phyloP scores from a whole-genome alignment of 768 basidiomycete species.

The Hemileccinum impolitum region DNA sequence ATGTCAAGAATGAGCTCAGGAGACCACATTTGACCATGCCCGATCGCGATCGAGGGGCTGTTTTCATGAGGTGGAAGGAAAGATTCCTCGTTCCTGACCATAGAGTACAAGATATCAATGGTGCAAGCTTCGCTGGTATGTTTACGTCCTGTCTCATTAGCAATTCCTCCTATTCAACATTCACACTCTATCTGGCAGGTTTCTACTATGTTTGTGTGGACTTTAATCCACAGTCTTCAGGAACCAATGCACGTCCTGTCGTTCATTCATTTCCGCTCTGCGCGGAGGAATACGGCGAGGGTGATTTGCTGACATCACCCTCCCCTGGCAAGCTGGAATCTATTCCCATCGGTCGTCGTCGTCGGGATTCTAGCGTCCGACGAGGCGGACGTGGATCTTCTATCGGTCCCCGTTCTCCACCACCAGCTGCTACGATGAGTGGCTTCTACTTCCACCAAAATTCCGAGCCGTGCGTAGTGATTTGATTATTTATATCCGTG shows the following conservation, averaged over 20 bases:
- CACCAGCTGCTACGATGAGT: constrained; percentile 70
- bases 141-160: constrained; percentile 10
- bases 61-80: constrained; percentile 98
- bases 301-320: constrained; percentile 29
- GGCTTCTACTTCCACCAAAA: constrained; percentile 94
- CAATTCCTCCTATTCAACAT: constrained; percentile 5
- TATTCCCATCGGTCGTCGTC: constrained; percentile 34
- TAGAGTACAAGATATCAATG: constrained; percentile 88
- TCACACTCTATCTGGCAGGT: constrained; percentile 41
- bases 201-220: constrained; percentile 97
- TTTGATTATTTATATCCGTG: constrained; percentile 1
- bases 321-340: constrained; percentile 36
- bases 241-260: constrained; percentile 31
- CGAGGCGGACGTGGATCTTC: constrained; percentile 45
- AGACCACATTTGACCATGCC: constrained; percentile 75
- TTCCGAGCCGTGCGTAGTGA: constrained; percentile 77
- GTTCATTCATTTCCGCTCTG: constrained; percentile 37
- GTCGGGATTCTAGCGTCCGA: constrained; percentile 47
- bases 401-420: constrained; percentile 42
- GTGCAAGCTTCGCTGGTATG: constrained; percentile 91
- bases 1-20: constrained; percentile 75
- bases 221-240: constrained; percentile 63
- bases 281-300: constrained; percentile 24
- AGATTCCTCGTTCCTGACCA: constrained; percentile 94
- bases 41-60: constrained; percentile 72